Base-by-base conservation (phyloP, 1,284 basidiomycete species). In the Trametes hirsuta region DNA sequence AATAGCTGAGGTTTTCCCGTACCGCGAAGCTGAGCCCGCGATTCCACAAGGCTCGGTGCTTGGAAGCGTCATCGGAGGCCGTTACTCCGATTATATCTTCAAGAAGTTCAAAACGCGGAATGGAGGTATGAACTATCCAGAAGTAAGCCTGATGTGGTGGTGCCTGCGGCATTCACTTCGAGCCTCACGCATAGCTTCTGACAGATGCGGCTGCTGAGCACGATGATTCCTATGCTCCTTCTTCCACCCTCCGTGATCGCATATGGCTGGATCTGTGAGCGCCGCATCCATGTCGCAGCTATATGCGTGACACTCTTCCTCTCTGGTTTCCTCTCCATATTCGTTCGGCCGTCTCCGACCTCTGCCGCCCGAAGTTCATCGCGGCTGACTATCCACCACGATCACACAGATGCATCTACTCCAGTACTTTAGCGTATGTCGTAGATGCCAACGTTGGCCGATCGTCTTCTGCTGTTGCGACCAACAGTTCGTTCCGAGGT, bases 401-500 rank as follows among this genome's bases (percentile, higher is more conserved):
- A 11, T 10, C 1, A 21, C 36, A 15, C 49, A 90, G 89, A 61
- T 89, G 84, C 81, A 84, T 85, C 30, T 90, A 91, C 70, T 75
- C 87, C n/a, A 86, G 85, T 63, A 87, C 88, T 0, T 74, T 94
- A 36, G 85, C 90, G 0, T 93, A 91, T 67, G 79, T 92, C 50
- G 87, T 92, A 8, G 91, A 94, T 68, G 84, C 90, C 2, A 94
- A 93, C 68, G 75, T 78, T 2, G 92, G 93, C 8, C 81, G 89
- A 21, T 88, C 88, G 0, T 84, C 86, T 1, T 84, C 82, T n/a
- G 90, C 88, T 2, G 84, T 90, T 5, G 87, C 91, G 0, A 75
- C 80, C n/a, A 94, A 94, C 71, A 89, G 87, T 61, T 79, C 77
- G 24, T 88, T 89, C 72, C 81, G 91, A 41, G 90, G 92, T 0